Percentiles rank a stretch among this genome's conserved stretches.
Evolutionary conservation across 2,329 filamentous ascomycete genomes (phyloP).

Genomic region (Colletotrichum sp.): DNA sequence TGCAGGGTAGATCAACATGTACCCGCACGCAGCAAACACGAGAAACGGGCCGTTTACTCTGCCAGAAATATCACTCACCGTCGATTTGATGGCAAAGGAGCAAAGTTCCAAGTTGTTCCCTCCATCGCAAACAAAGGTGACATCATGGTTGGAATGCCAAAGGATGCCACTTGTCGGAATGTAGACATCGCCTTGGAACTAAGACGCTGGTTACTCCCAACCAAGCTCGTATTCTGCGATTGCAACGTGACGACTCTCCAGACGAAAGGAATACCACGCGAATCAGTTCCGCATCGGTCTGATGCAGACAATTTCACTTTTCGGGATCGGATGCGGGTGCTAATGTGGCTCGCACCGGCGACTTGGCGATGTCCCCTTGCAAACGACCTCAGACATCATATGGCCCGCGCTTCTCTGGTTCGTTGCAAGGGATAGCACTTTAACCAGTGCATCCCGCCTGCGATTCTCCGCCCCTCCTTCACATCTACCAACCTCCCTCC

Average conservation of each 20-base stretch:
- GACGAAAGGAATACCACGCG: background rate
- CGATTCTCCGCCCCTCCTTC: background rate
- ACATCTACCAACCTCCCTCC: background rate
- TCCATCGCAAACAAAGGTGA: background rate
- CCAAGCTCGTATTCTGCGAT: background rate
- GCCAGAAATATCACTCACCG: background rate
- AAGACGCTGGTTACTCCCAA: background rate
- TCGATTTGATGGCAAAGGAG: background rate
- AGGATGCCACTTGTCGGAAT: conserved; percentile 1
- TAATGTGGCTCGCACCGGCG: background rate
- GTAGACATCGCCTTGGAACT: background rate
- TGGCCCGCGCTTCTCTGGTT: background rate
- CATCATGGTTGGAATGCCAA: background rate
- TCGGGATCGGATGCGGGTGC: background rate
- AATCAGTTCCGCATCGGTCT: background rate
- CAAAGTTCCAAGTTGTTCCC: background rate
- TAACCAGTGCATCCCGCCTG: background rate
- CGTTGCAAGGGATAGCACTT: background rate
- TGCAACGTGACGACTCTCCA: background rate
- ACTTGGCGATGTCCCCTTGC: background rate
- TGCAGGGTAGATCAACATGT: background rate
- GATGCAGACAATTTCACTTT: background rate
- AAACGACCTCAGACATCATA: background rate
- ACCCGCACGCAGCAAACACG: background rate
- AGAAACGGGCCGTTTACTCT: background rate